phyloP scores from a whole-genome alignment of 116 monocot species.

The Trichopus zeylanicus region DNA sequence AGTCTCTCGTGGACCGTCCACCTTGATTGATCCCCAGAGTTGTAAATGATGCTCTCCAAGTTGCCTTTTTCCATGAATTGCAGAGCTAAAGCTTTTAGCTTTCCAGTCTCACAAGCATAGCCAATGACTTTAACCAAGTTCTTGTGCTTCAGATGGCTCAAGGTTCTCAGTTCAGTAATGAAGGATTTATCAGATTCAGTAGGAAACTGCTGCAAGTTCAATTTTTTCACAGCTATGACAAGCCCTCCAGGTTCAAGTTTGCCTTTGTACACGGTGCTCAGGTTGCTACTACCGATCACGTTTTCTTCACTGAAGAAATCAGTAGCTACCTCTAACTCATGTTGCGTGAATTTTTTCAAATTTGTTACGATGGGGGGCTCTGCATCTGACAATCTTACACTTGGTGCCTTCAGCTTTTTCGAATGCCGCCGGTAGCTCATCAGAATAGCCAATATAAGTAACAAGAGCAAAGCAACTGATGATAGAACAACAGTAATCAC shows the following conservation, averaged over 20 bases:
- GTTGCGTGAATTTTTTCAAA: constrained; percentile 55
- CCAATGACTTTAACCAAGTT: constrained; percentile 74
- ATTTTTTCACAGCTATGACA: constrained; percentile 62
- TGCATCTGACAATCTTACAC: background rate
- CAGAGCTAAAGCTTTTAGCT: constrained; percentile 61
- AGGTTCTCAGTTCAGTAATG: constrained; percentile 48
- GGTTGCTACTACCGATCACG: constrained; percentile 61
- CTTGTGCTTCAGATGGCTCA: constrained; percentile 66
- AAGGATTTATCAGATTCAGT: constrained; percentile 58
- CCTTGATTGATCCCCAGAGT: constrained; percentile 14
- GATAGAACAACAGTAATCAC: constrained; percentile 21
- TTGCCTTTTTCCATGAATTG: constrained; percentile 76
- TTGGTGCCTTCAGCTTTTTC: constrained; percentile 12
- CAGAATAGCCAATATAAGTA: constrained; percentile 15
- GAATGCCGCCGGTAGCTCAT: background rate
- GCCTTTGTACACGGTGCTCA: constrained; percentile 80
- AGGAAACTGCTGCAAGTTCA: constrained; percentile 67
- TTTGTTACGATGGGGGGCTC: constrained; percentile 16
- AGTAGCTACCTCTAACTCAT: constrained; percentile 53
- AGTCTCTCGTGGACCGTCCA: constrained; percentile 66
- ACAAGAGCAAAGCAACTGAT: constrained; percentile 23
- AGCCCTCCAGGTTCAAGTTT: constrained; percentile 28
- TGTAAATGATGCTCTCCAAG: constrained; percentile 58
- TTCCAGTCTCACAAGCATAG: constrained; percentile 61
- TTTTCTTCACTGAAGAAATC: constrained; percentile 49